Evolutionary conservation across 768 basidiomycete genomes (phyloP).

Genomic region (Dendrothele bispora): DNA sequence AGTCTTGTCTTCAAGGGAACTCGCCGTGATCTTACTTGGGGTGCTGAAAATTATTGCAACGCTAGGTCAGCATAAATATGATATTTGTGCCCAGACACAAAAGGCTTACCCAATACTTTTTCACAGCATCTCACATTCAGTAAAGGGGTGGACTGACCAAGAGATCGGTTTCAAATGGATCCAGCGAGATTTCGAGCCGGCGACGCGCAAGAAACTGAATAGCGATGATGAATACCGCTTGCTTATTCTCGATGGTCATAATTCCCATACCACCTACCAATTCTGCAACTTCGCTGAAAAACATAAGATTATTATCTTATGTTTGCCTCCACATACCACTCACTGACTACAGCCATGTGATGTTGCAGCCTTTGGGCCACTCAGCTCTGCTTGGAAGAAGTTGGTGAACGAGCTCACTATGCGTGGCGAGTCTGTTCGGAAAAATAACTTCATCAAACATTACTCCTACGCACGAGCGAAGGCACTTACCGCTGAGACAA

Average conservation of each 20-base stretch:
- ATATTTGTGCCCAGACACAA: neutral
- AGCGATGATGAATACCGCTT: constrained; percentile 5
- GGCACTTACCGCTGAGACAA: constrained; percentile 10
- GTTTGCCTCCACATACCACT: constrained; percentile 19
- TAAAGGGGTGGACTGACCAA: constrained; percentile 18
- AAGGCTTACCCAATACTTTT: too few species aligned
- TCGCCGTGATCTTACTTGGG: neutral
- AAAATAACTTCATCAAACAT: too few species aligned
- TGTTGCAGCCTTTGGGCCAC: constrained; percentile 16
- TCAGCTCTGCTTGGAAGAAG: constrained; percentile 3
- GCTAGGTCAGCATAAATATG: neutral
- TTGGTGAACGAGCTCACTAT: too few species aligned
- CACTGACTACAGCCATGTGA: too few species aligned
- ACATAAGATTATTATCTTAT: constrained; percentile 14
- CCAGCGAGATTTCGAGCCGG: constrained; percentile 9
- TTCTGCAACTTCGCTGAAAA: constrained; percentile 11
- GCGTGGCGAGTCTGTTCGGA: too few species aligned
- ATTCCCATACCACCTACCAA: constrained; percentile 10
- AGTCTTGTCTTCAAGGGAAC: neutral
- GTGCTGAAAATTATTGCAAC: neutral
- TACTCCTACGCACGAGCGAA: neutral
- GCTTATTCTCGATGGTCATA: constrained; percentile 18
- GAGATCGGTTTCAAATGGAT: constrained; percentile 14
- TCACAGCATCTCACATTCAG: constrained; percentile 12
- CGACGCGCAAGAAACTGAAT: neutral